These are phyloP conservation scores for Mycena epipterygia DNA, from an alignment of 768 basidiomycete species.

Conservation along the genomic window DNA sequence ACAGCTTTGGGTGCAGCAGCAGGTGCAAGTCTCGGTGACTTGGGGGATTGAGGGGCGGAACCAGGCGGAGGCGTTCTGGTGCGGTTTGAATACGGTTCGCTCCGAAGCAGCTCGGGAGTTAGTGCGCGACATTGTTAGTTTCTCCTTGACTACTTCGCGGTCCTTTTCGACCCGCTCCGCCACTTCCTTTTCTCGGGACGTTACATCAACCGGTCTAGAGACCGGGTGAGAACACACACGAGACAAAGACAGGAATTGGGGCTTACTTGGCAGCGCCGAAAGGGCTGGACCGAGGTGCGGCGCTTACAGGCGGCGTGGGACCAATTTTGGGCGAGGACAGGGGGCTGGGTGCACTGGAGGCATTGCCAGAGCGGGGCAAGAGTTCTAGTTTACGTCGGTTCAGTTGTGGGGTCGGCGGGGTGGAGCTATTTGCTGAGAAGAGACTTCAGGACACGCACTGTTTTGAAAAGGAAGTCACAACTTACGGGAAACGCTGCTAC, in stretches of 20 bases:
- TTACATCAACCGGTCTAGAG: slow-evolving; percentile 87
- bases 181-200: slow-evolving; percentile 81
- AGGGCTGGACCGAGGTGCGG: slow-evolving; percentile 72
- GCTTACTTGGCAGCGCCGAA: slow-evolving; percentile 89
- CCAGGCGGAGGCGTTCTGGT: slow-evolving; percentile 50
- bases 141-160: slow-evolving; percentile 68
- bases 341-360: slow-evolving; percentile 79
- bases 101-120: slow-evolving; percentile 66
- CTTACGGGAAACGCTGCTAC: slow-evolving; percentile 75
- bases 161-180: slow-evolving; percentile 79
- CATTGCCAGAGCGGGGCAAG: slow-evolving; percentile 79
- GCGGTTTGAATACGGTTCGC: slow-evolving; percentile 50
- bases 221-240: not conserved
- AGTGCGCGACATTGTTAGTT: slow-evolving; percentile 66
- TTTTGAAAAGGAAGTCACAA: slow-evolving; percentile 13
- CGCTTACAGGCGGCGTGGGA: slow-evolving; percentile 54
- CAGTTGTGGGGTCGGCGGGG: slow-evolving; percentile 86
- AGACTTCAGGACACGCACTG: slow-evolving; percentile 24
- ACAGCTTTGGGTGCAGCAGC: slow-evolving; percentile 46
- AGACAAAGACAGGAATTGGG: not conserved
- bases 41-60: slow-evolving; percentile 39
- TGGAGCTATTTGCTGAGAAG: slow-evolving; percentile 72
- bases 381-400: slow-evolving; percentile 87
- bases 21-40: slow-evolving; percentile 43
- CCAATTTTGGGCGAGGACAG: slow-evolving; percentile 84